A percentile compares a stretch with the other conserved stretches of the same genome.
phyloP scores from a whole-genome alignment of 352 stramenopile species.

The Phytophthora sp. region DNA sequence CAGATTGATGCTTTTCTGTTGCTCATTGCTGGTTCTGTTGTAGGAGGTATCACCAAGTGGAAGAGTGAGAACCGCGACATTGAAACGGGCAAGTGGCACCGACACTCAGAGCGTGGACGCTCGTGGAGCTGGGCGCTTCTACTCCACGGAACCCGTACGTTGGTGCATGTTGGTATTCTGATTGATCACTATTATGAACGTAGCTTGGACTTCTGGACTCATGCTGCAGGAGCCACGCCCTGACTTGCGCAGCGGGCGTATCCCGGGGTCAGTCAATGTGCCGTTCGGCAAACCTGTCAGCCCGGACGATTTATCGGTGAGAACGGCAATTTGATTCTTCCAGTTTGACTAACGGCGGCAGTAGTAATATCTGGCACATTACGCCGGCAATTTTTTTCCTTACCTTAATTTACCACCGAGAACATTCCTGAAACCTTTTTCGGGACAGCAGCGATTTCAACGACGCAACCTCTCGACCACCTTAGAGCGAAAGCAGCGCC shows the following conservation, averaged over 20 bases:
- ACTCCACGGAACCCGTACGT: conserved; percentile 78
- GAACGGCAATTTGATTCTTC: background rate
- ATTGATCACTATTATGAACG: background rate
- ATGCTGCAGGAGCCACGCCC: conserved; percentile 89
- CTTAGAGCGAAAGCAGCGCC: no score
- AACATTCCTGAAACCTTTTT: no score
- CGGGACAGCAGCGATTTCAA: no score
- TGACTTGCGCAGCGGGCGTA: conserved; percentile 92
- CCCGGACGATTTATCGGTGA: conserved; percentile 86
- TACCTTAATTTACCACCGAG: no score
- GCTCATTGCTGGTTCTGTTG: background rate
- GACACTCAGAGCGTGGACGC: conserved; percentile 92
- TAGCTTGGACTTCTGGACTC: no score
- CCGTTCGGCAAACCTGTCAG: no score
- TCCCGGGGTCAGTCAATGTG: conserved; percentile 91
- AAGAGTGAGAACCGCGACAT: conserved; percentile 61
- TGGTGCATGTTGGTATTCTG: background rate
- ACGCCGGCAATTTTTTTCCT: no score
- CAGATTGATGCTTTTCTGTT: background rate
- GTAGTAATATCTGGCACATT: no score
- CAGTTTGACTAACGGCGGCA: no score
- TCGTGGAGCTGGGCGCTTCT: conserved; percentile 87
- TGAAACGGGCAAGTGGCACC: conserved; percentile 40
- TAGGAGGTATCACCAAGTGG: conserved; percentile 74
- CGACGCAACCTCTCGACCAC: no score